Evolutionary conservation across 257 asterid species (phyloP).

Genomic region (Linderniella brevidens): DNA sequence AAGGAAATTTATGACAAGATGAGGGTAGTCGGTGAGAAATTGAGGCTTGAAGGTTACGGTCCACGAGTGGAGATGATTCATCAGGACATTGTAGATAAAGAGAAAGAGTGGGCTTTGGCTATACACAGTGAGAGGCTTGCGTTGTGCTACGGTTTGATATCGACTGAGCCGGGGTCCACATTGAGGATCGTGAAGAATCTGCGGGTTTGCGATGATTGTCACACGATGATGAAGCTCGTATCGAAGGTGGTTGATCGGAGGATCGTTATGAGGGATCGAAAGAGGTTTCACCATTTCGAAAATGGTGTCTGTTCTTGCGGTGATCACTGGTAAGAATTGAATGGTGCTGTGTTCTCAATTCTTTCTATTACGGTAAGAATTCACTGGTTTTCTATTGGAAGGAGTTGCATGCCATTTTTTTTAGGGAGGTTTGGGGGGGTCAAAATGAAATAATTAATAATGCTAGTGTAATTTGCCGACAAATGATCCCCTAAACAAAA

Average conservation of each 20-base stretch:
- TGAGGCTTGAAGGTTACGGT: slow-evolving; percentile 23
- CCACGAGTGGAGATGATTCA: slow-evolving; percentile 24
- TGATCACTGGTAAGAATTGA: slow-evolving; percentile 32
- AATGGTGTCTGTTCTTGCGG: slow-evolving; percentile 43
- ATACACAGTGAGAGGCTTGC: slow-evolving; percentile 55
- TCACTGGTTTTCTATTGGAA: too few species aligned
- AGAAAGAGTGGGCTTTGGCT: slow-evolving; percentile 27
- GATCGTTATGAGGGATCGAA: slow-evolving; percentile 37
- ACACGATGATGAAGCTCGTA: slow-evolving; percentile 29
- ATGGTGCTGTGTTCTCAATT: too few species aligned
- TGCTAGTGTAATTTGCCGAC: too few species aligned
- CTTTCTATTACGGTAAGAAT: too few species aligned
- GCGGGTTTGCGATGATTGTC: slow-evolving; percentile 46
- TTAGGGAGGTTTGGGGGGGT: too few species aligned
- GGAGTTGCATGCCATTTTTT: too few species aligned
- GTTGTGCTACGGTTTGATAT: slow-evolving; percentile 32
- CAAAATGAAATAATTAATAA: too few species aligned
- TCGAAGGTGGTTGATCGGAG: slow-evolving; percentile 20
- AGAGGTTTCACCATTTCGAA: slow-evolving; percentile 50
- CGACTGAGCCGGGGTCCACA: slow-evolving; percentile 14
- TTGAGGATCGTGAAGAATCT: slow-evolving; percentile 33
- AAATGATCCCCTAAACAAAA: too few species aligned
- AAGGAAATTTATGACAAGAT: slow-evolving; percentile 29
- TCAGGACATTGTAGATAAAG: slow-evolving; percentile 25
- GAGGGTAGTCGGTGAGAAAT: slow-evolving; percentile 16